phyloP scores from a whole-genome alignment of 2,329 filamentous ascomycete genomes.

The Coniochaeta hoffmannii region DNA sequence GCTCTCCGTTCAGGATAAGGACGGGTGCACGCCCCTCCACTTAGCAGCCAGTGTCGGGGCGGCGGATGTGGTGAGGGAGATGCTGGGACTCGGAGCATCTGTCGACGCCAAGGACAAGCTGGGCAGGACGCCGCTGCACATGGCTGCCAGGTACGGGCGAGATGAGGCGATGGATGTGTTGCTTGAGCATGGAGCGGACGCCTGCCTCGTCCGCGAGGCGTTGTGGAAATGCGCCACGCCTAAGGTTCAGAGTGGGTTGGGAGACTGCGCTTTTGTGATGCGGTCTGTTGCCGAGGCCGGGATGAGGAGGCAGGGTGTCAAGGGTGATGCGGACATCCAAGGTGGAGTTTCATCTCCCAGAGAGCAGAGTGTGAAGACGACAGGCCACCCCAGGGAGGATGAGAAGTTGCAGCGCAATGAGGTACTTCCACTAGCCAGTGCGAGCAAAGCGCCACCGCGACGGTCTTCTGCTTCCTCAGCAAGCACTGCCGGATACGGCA shows the following conservation, averaged over 20 bases:
- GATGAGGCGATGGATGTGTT: constrained; percentile 1
- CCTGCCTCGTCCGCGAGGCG: background rate
- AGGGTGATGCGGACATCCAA: background rate
- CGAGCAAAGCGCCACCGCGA: background rate
- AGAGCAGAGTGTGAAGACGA: background rate
- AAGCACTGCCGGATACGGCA: background rate
- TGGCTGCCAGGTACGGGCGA: constrained; percentile 5
- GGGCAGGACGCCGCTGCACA: constrained; percentile 8
- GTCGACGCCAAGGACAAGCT: constrained; percentile 8
- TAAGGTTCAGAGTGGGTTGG: background rate
- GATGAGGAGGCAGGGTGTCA: background rate
- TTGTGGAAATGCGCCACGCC: constrained; percentile 1
- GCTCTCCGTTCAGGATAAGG: constrained; percentile 7
- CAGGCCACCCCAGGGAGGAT: background rate
- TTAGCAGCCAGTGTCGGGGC: constrained; percentile 9
- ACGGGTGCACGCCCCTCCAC: constrained; percentile 14
- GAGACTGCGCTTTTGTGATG: background rate
- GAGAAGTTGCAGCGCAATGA: background rate
- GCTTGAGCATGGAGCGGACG: constrained; percentile 3
- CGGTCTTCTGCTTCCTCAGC: background rate
- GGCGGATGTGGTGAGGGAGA: constrained; percentile 2
- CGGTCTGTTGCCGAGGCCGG: background rate
- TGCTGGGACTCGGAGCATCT: constrained; percentile 8
- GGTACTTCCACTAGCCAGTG: background rate
- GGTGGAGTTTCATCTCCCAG: background rate